Conservation (phyloP, 2,329 filamentous ascomycete genomes). For the Cladorrhinum sp. region DNA sequence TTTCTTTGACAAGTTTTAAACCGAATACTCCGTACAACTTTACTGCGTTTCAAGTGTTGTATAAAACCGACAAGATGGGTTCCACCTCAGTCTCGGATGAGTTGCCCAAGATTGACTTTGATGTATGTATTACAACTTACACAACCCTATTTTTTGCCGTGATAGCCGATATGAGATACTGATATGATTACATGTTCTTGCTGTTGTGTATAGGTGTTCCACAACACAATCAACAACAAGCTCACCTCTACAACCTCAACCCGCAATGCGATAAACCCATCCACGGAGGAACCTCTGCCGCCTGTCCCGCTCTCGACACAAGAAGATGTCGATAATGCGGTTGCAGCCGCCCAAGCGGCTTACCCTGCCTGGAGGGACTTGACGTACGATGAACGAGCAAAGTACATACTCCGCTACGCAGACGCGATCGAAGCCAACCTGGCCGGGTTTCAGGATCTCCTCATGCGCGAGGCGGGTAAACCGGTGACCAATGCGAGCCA, state of each 20-base stretch:
- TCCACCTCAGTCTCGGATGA: no score
- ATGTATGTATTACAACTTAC: neutral
- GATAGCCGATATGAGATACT: no score
- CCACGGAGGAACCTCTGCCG: conserved; percentile 32
- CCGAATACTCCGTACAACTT: no score
- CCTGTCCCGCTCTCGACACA: conserved; percentile 38
- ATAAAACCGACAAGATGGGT: no score
- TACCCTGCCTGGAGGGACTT: conserved; percentile 39
- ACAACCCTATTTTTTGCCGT: no score
- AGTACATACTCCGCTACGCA: conserved; percentile 30
- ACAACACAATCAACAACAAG: conserved; percentile 29
- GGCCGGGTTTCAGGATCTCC: conserved; percentile 20
- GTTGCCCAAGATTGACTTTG: neutral
- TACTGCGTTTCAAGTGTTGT: no score
- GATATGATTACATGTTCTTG: no score
- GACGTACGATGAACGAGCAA: conserved; percentile 33
- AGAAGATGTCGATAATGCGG: conserved; percentile 40
- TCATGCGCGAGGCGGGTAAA: conserved; percentile 28
- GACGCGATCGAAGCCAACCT: conserved; percentile 36
- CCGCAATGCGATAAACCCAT: conserved; percentile 35
- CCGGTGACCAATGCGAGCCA: conserved; percentile 15
- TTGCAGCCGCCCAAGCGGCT: conserved; percentile 35
- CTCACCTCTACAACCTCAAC: conserved; percentile 20
- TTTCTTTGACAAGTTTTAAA: no score
- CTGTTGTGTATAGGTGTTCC: conserved; percentile 17